phyloP scores from a whole-genome alignment of 2,329 filamentous ascomycete species.

The Phialemoniopsis sp. region DNA sequence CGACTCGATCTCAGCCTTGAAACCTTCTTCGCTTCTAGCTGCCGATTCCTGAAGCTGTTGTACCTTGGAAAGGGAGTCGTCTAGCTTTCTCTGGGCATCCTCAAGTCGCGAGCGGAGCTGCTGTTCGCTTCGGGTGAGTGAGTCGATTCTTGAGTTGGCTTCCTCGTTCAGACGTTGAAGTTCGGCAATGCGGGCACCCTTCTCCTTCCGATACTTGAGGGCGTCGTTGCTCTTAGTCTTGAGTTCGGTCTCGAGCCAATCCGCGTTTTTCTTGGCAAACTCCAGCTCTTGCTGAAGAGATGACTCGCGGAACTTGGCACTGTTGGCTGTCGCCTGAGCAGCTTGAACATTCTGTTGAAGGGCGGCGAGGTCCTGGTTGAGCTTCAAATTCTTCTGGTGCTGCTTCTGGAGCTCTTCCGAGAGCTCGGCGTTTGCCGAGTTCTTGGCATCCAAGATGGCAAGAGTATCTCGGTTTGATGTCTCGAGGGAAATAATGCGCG shows the following conservation, averaged over 20 bases:
- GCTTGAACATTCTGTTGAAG: slow-evolving; percentile 82
- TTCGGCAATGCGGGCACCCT: slow-evolving; percentile 82
- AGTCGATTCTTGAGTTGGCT: slow-evolving; percentile 69
- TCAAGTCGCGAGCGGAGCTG: slow-evolving; percentile 77
- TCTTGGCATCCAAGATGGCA: slow-evolving; percentile 85
- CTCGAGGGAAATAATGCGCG: slow-evolving; percentile 82
- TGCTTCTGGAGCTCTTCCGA: slow-evolving; percentile 83
- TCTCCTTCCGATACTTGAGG: slow-evolving; percentile 90
- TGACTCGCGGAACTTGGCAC: slow-evolving; percentile 86
- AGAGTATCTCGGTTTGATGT: slow-evolving; percentile 89
- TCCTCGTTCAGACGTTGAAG: slow-evolving; percentile 89
- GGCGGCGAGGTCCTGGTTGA: slow-evolving; percentile 75
- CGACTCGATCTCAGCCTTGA: slow-evolving; percentile 80
- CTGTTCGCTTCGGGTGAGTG: slow-evolving; percentile 74
- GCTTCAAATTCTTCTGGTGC: slow-evolving; percentile 80
- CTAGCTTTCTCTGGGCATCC: slow-evolving; percentile 79
- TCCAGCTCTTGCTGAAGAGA: slow-evolving; percentile 87
- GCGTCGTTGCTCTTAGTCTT: slow-evolving; percentile 86
- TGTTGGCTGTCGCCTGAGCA: slow-evolving; percentile 74
- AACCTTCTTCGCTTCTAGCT: slow-evolving; percentile 78
- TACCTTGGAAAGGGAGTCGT: slow-evolving; percentile 76
- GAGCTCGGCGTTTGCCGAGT: slow-evolving; percentile 78
- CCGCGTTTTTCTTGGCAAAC: slow-evolving; percentile 80
- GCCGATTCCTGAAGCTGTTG: slow-evolving; percentile 83
- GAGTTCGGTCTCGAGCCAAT: slow-evolving; percentile 89